Percentiles rank a stretch among this genome's conserved stretches.
phyloP scores from a whole-genome alignment of 495 filamentous ascomycete species.

The Thermothielavioides terrestris region DNA sequence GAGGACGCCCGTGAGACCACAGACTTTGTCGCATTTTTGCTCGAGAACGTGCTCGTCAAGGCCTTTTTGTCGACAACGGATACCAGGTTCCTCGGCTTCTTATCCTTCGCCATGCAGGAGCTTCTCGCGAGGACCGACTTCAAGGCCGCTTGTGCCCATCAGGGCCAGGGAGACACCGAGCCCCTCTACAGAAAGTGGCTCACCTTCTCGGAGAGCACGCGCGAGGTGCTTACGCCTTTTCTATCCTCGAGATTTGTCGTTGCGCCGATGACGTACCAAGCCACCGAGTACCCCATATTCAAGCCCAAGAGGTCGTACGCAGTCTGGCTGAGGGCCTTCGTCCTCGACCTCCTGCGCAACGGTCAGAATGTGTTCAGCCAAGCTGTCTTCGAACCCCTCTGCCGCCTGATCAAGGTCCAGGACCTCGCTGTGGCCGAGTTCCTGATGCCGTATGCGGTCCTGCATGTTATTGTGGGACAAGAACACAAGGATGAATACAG shows the following conservation, averaged over 20 bases:
- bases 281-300: slow-evolving; percentile 71
- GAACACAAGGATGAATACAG: slow-evolving; percentile 57
- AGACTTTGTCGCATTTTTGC: slow-evolving; percentile 75
- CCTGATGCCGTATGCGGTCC: slow-evolving; percentile 70
- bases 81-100: slow-evolving; percentile 75
- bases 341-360: slow-evolving; percentile 71
- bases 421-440: slow-evolving; percentile 79
- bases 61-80: slow-evolving; percentile 85
- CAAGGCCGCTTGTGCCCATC: slow-evolving; percentile 42
- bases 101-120: slow-evolving; percentile 90
- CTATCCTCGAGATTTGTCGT: slow-evolving; percentile 72
- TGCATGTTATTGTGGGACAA: slow-evolving; percentile 63
- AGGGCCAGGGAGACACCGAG: slow-evolving; percentile 8
- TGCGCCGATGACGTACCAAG: slow-evolving; percentile 44
- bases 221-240: slow-evolving; percentile 78
- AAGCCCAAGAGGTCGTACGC: slow-evolving; percentile 53
- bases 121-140: slow-evolving; percentile 69
- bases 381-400: slow-evolving; percentile 69
- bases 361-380: slow-evolving; percentile 58
- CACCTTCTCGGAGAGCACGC: slow-evolving; percentile 59
- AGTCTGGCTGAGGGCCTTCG: slow-evolving; percentile 70
- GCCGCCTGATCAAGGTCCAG: slow-evolving; percentile 69
- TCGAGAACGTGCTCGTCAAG: slow-evolving; percentile 81
- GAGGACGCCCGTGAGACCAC: slow-evolving; percentile 66
- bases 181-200: slow-evolving; percentile 60